Conservation (phyloP, 768 basidiomycete species). For the Leccinum subtestaceum region DNA sequence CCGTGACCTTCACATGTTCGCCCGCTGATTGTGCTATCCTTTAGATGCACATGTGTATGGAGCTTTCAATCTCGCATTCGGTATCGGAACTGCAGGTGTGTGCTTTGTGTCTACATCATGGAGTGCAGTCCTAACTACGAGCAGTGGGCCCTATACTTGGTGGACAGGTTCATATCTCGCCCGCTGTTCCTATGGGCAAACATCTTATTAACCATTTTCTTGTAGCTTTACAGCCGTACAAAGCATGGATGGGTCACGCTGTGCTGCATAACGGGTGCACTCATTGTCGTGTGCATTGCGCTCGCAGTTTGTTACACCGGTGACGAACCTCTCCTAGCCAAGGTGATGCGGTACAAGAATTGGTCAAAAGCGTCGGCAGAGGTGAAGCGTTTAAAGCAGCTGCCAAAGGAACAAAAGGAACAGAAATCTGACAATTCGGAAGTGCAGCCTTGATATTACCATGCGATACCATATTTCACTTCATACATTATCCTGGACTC, state of each 20-base stretch:
- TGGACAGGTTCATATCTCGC: constrained; percentile 49
- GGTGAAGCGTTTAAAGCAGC: constrained; percentile 7
- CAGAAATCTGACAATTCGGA: neutral
- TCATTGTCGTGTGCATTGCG: constrained; percentile 39
- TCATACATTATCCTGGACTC: constrained; percentile 9
- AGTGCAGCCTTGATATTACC: constrained; percentile 4
- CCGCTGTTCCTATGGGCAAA: neutral
- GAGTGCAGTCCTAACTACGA: constrained; percentile 1
- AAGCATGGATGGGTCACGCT: constrained; percentile 59
- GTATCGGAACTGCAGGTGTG: constrained; percentile 59
- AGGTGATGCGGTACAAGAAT: constrained; percentile 22
- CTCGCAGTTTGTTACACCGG: constrained; percentile 51
- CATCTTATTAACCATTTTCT: constrained; percentile 3
- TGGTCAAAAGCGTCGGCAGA: constrained; percentile 12
- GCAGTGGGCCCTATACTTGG: constrained; percentile 70
- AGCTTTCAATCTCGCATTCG: constrained; percentile 70
- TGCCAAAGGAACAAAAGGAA: constrained; percentile 3
- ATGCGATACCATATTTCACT: neutral
- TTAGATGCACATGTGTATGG: constrained; percentile 74
- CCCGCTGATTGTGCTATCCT: neutral
- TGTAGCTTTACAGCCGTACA: constrained; percentile 58
- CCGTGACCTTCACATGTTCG: neutral
- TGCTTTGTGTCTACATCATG: constrained; percentile 3
- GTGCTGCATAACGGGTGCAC: constrained; percentile 44
- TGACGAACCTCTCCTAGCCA: constrained; percentile 38